Evolutionary conservation across 2,329 filamentous ascomycete genomes (phyloP).

Genomic region (Magnaporthiopsis rhizophila): DNA sequence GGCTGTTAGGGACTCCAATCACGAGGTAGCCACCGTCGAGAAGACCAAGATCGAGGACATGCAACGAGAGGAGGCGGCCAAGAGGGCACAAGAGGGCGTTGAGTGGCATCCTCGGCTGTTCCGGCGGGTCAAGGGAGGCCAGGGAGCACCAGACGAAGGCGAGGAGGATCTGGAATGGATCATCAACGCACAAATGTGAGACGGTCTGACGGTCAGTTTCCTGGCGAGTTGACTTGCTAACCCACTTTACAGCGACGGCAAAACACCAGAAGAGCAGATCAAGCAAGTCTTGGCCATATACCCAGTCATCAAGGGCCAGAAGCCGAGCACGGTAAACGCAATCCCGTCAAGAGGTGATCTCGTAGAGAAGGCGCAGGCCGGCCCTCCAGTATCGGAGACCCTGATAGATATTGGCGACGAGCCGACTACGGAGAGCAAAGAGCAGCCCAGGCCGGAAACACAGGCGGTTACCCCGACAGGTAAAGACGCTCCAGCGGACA

Average conservation of each 20-base stretch:
- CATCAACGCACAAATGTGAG: constrained; percentile 77
- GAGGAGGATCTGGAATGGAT: constrained; percentile 94
- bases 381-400: constrained; percentile 24
- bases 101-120: constrained; percentile 90
- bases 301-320: constrained; percentile 75
- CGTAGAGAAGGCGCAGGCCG: constrained; percentile 14
- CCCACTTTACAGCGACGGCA: constrained; percentile 41
- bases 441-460: constrained; percentile 8
- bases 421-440: constrained; percentile 7
- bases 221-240: constrained; percentile 5
- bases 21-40: constrained; percentile 83
- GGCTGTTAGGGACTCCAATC: constrained; percentile 78
- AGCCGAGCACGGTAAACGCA: constrained; percentile 41
- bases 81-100: constrained; percentile 65
- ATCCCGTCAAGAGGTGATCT: constrained; percentile 40
- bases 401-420: constrained; percentile 51
- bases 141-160: constrained; percentile 65
- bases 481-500: constrained; percentile 7
- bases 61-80: constrained; percentile 81
- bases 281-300: constrained; percentile 83
- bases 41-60: constrained; percentile 94
- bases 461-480: constrained; percentile 6
- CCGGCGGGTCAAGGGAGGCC: constrained; percentile 62
- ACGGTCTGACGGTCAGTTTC: not conserved
- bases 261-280: constrained; percentile 59